Evolutionary conservation across 805 yeast species (phyloP).

Genomic region (Jamesozyma lodderae): DNA sequence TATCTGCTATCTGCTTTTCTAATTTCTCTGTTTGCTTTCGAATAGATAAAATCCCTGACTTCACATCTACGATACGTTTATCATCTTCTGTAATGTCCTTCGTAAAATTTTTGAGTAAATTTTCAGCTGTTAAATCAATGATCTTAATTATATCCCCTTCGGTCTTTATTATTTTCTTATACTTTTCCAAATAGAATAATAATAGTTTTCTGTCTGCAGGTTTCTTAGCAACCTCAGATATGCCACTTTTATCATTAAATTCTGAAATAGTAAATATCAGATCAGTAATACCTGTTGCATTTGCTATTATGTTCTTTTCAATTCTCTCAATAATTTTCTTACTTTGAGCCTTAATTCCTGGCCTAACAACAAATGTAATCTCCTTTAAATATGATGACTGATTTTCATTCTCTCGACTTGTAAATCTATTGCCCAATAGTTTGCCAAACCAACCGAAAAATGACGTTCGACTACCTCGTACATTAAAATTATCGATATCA

Average conservation of each 20-base stretch:
- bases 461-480: background rate
- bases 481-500: background rate
- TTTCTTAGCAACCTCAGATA: constrained; percentile 2
- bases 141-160: constrained; percentile 16
- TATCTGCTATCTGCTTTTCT: constrained; percentile 15
- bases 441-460: constrained; percentile 13
- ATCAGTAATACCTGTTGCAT: constrained; percentile 18
- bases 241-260: constrained; percentile 11
- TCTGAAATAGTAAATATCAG: constrained; percentile 14
- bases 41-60: constrained; percentile 17
- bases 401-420: constrained; percentile 11
- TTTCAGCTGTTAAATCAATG: constrained; percentile 10
- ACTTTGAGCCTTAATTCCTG: constrained; percentile 10
- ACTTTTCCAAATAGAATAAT: constrained; percentile 13
- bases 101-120: constrained; percentile 10
- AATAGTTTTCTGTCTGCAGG: constrained; percentile 13
- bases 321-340: constrained; percentile 7
- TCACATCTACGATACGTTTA: constrained; percentile 28
- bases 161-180: constrained; percentile 11
- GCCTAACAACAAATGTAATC: constrained; percentile 9
- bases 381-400: constrained; percentile 15
- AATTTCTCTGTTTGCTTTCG: constrained; percentile 15
- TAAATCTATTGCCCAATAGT: constrained; percentile 4
- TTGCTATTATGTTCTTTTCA: constrained; percentile 10
- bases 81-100: constrained; percentile 30